phyloP scores from a whole-genome alignment of 2,329 filamentous ascomycete species.

The Exutisphaerella laricina region DNA sequence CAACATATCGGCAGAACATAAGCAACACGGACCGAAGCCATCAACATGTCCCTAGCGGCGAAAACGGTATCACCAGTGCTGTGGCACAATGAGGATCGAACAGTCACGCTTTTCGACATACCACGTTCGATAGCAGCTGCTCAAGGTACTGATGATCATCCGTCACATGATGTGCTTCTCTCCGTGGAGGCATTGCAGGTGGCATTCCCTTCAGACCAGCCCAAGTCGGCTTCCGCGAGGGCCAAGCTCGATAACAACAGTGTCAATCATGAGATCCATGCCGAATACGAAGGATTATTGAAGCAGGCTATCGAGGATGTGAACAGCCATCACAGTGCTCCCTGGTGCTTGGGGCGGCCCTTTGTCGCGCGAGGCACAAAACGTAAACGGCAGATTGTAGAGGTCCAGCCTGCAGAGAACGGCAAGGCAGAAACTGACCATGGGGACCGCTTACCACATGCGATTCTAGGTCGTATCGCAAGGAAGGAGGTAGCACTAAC shows the following conservation, averaged over 20 bases:
- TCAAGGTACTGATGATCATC: conserved; percentile 47
- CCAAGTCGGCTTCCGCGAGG: conserved; percentile 45
- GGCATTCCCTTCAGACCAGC: conserved; percentile 54
- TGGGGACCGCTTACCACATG: background rate
- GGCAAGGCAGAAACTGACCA: background rate
- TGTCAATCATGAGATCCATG: conserved; percentile 32
- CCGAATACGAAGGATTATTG: conserved; percentile 36
- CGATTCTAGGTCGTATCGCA: background rate
- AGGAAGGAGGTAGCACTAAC: too few species aligned
- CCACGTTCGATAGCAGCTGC: conserved; percentile 63
- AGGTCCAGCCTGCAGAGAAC: background rate
- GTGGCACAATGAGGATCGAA: conserved; percentile 47
- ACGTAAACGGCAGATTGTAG: conserved; percentile 17
- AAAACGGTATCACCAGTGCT: too few species aligned
- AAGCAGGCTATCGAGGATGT: conserved; percentile 37
- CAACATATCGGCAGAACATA: too few species aligned
- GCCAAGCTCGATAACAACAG: conserved; percentile 35
- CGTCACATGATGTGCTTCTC: conserved; percentile 39
- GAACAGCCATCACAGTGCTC: conserved; percentile 9
- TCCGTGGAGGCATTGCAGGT: conserved; percentile 42
- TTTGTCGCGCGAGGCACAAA: conserved; percentile 16
- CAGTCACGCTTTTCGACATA: conserved; percentile 60
- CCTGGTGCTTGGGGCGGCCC: conserved; percentile 33
- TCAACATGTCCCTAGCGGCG: too few species aligned
- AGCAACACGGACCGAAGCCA: too few species aligned